Base-by-base conservation (phyloP, 2,329 filamentous ascomycete genomes). In the Fusarium buharicum region DNA sequence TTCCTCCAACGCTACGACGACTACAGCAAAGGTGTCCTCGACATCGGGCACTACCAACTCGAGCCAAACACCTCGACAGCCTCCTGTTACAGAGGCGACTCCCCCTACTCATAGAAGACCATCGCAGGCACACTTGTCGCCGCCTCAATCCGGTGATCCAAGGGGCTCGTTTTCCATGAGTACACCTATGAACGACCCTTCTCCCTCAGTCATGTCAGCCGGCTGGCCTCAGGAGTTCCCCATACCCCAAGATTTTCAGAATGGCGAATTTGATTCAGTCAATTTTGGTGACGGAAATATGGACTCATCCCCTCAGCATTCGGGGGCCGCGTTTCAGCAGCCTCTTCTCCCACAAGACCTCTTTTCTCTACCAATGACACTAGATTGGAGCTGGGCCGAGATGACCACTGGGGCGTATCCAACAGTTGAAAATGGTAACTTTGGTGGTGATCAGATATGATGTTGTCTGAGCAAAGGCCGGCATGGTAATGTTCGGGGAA, bases 361-460 rank as follows among this genome's bases (percentile, higher is more conserved):
- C 22, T 99, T 95, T 87, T 90, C 94, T 74, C 89, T 98, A 86
- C 93, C 94, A 2, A 96, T 97, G 89, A 96, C 92, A 3, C 83
- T 98, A 18, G 94, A 98, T 73, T 97, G 93, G 93, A 92, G 85
- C 71, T 89, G 86, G 84, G 85, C 86, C 2, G 86, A 88, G 74
- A 87, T 89, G 81, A 87, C 84, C 28, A 85, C 86, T n/a, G 86
- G 85, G 10, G 80, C 82, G 3, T 88, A 88, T 66, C 85, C 86
- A 11, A 82, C 82, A 22, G 86, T 88, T 36, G 86, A 89, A 70
- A 89, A 88, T 62, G 86, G 86, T 6, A 83, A 81, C 55, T 83
- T 81, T 69, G 77, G 75, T 6, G 59, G 64, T 13, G 61, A 53
- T 18, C 45, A 62, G 22, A 38, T 47, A 28, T 63, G 54, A 57